Conservation (phyloP, 495 filamentous ascomycete species). For the Lindgomyces ingoldianus region DNA sequence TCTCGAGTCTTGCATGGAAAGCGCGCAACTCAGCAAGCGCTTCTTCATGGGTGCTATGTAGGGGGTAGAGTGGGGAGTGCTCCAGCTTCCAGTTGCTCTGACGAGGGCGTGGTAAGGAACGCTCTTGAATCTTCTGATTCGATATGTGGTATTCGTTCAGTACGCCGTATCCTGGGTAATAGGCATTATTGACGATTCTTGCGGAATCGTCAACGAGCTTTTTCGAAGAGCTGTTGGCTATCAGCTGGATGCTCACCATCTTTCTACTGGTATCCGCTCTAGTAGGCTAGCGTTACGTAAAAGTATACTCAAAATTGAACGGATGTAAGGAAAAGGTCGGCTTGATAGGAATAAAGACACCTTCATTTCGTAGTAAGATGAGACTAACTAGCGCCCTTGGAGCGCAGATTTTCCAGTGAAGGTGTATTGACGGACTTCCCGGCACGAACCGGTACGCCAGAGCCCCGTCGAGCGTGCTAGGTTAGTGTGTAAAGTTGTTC, state of each 20-base stretch:
- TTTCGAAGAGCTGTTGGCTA: background rate
- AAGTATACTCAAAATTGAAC: slow-evolving; percentile 19
- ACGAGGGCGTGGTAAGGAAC: slow-evolving; percentile 42
- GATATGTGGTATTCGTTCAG: slow-evolving; percentile 1
- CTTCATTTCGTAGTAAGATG: slow-evolving; percentile 10
- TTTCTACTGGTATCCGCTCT: slow-evolving; percentile 25
- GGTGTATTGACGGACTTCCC: slow-evolving; percentile 32
- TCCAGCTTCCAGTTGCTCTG: slow-evolving; percentile 37
- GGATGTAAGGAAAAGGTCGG: slow-evolving; percentile 21
- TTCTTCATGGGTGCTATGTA: slow-evolving; percentile 39
- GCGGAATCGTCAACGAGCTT: background rate
- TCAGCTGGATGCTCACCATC: slow-evolving; percentile 19
- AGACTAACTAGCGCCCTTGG: slow-evolving; percentile 29
- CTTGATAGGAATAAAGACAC: slow-evolving; percentile 25
- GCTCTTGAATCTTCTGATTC: slow-evolving; percentile 14
- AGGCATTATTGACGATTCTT: background rate
- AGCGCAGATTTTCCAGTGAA: slow-evolving; percentile 37
- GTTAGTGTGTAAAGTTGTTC: slow-evolving; percentile 13
- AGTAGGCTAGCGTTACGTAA: slow-evolving; percentile 27
- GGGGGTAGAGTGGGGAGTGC: slow-evolving; percentile 37
- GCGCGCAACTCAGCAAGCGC: slow-evolving; percentile 35
- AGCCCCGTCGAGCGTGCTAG: slow-evolving; percentile 12
- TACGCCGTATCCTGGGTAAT: background rate
- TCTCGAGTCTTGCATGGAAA: slow-evolving; percentile 31
- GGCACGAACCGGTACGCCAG: slow-evolving; percentile 28